Base-by-base conservation (phyloP, 805 yeast species). In the Cyberlindnera bimundalis region DNA sequence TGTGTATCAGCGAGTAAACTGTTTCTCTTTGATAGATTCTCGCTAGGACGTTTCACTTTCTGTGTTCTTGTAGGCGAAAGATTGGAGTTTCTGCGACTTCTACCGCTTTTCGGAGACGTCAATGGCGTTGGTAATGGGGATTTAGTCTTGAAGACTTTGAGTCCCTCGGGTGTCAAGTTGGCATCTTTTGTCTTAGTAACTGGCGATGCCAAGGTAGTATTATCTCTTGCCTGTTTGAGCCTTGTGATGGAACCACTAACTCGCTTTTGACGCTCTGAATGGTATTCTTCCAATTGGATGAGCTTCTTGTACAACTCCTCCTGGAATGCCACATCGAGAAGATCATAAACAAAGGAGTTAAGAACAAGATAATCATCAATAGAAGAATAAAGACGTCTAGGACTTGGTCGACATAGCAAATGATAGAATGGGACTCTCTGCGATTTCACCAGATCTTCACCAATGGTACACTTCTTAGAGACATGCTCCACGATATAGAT, bases 361-460 rank as follows among this genome's bases (percentile, higher is more conserved):
- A 56, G 28, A 2, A 30, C 18, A 0, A 39, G 6, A 5, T 40
- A 15, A 29, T 55, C 59, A 28, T 19, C 25, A 2, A 46, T 21
- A 17, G 41, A 29, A 1, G 50, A 33, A 29, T 35, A 15, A 2
- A n/a, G 16, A 6, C 37, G 34, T 20, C 46, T 52, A 2, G 52
- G 47, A 4, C 48, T 37, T 30, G 63, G 61, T 25, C 64, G 48
- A 8, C 57, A 14, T 2, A 60, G 16, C 2, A 55, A 30, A 29
- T 60, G 60, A 18, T 48, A 35, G 25, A 60, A 49, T 6, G 65
- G 62, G 7, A 58, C 35, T 6, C 30, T 32, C 20, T 31, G 28
- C 5, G 39, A 31, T 5, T 37, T 23, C 8, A 47, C 14, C 3
- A 51, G 28, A 8, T 40, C 40, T 6, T 37, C 43, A 7, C 42